phyloP scores from a whole-genome alignment of 306 rosid species.

The Senna tora region DNA sequence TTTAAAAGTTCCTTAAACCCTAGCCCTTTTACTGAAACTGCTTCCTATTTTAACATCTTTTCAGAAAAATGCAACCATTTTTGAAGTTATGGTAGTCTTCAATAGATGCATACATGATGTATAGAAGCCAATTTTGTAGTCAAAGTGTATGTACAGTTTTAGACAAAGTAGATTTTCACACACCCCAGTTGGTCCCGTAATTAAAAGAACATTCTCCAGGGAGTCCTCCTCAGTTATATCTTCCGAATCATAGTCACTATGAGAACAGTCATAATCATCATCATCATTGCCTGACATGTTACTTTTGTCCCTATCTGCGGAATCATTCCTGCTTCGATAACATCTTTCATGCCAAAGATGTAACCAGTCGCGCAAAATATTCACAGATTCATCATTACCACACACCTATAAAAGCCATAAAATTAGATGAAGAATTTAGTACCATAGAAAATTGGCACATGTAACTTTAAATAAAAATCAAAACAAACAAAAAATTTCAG shows the following conservation, averaged over 20 bases:
- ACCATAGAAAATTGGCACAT: constrained; percentile 19
- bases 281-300: constrained; percentile 29
- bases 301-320: constrained; percentile 40
- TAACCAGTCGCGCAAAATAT: constrained; percentile 75
- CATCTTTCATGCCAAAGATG: constrained; percentile 67
- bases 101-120: constrained; percentile 24
- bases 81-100: constrained; percentile 19
- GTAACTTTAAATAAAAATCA: constrained; percentile 23
- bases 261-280: constrained; percentile 49
- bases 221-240: constrained; percentile 45
- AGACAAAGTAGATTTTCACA: constrained; percentile 30
- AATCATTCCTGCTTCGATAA: constrained; percentile 45
- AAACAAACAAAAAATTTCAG: constrained; percentile 34
- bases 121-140: constrained; percentile 23
- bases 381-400: constrained; percentile 76
- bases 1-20: constrained; percentile 18
- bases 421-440: constrained; percentile 21
- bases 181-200: constrained; percentile 94
- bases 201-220: constrained; percentile 68
- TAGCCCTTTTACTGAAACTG: neutral
- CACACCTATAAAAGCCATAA: constrained; percentile 67
- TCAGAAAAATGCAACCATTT: constrained; percentile 17
- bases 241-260: constrained; percentile 53
- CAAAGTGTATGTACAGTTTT: constrained; percentile 21
- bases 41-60: constrained; percentile 12